These are phyloP conservation scores for Penicillium sp. DNA, from an alignment of 2,329 filamentous ascomycete species.

Conservation along the genomic window DNA sequence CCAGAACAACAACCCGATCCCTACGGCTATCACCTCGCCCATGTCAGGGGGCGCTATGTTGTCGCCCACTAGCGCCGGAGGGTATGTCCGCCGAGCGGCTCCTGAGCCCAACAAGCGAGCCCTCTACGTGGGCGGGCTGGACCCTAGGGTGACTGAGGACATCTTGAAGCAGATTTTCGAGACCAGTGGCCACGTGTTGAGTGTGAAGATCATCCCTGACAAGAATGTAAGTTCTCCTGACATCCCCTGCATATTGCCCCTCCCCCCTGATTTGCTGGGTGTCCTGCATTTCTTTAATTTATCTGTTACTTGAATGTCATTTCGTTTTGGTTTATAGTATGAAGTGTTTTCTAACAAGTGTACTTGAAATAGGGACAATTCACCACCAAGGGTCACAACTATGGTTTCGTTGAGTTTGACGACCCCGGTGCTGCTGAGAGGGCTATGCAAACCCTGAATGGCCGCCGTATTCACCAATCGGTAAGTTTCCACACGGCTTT, in stretches of 20 bases:
- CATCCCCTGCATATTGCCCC: constrained; percentile 8
- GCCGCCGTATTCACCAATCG: constrained; percentile 90
- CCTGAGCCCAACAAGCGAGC: constrained; percentile 99
- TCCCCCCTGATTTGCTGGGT: not conserved
- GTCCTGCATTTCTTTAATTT: not conserved
- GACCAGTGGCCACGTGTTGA: constrained; percentile 96
- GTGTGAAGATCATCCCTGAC: constrained; percentile 99
- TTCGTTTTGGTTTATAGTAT: not conserved
- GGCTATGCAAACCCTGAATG: constrained; percentile 96
- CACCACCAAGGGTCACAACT: constrained; percentile 95
- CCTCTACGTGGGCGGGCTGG: constrained; percentile 90
- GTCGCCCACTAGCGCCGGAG: constrained; percentile 80
- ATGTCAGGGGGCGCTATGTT: constrained; percentile 71
- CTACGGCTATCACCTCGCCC: constrained; percentile 86
- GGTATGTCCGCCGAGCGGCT: constrained; percentile 83
- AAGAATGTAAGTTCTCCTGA: constrained; percentile 77
- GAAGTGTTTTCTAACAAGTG: not conserved
- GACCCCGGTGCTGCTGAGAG: constrained; percentile 94
- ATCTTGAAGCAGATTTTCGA: constrained; percentile 97
- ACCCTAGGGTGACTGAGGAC: constrained; percentile 93
- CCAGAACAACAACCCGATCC: constrained; percentile 93
- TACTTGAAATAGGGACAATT: constrained; percentile 31
- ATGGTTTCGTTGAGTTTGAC: constrained; percentile 98
- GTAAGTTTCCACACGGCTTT: constrained; percentile 47
- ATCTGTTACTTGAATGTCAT: not conserved